Base-by-base conservation (phyloP, 805 yeast genomes). In the Sugiyamaella boreocaroliniensis region DNA sequence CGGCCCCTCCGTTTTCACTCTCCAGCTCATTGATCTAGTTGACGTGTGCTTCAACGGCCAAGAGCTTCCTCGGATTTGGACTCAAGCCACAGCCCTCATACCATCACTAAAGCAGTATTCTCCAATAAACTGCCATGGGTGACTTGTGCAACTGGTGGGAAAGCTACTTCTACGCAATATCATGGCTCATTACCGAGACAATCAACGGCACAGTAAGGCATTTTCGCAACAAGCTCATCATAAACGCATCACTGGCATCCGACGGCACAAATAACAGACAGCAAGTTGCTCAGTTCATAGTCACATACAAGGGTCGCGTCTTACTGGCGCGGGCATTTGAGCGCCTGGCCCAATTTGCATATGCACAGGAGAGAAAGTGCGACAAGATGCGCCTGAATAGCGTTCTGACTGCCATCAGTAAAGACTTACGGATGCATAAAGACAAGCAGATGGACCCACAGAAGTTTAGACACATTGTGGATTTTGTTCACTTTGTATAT, bases 271-370 rank as follows among this genome's bases (percentile, higher is more conserved):
- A 9, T 14, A 14, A 32, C 16, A 16, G 15, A 4, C 20, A 29
- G 48, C 26, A 22, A 22, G n/a, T 45, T 15, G 26, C 34, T 15
- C 22, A 29, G 11, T 45, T 29, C 26, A 18, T 32, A n/a, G 29
- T 18, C 12, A 10, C 26, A 9, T 45, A 29, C 41, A 22, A 45
- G 41, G 37, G 22, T 29, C 29, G 44, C 29, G 41, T n/a, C 37
- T 60, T 16, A 22, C 18, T 22, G 48, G 49, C 48, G 58, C 57
- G 52, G 67, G 68, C 12, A 59, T 66, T 34, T 58, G 62, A 16
- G 61, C 76, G 50, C 11, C 19, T 48, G 12, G 34, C 51, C 14
- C 37, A 29, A 16, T 48, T 48, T 29, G 40, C 51, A 26, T 48
- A 29, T 42, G 51, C 51, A 9, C 20, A 48, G 14, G 51, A 48